Evolutionary conservation across 768 basidiomycete genomes (phyloP).

Genomic region (Leccinum aurantiacum): DNA sequence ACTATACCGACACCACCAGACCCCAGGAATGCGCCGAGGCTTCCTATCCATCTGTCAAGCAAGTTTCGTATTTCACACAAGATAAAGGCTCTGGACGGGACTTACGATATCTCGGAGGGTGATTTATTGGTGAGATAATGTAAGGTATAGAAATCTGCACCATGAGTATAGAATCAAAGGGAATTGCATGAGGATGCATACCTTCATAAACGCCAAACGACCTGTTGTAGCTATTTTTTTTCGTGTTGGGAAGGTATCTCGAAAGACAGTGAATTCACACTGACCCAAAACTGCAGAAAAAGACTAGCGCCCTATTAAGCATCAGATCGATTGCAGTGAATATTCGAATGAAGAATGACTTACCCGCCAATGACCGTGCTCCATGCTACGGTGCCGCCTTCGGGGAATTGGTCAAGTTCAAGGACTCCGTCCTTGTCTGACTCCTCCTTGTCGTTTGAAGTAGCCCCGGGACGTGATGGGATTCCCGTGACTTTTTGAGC

Average conservation of each 20-base stretch:
- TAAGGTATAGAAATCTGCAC: background rate
- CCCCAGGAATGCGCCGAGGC: background rate
- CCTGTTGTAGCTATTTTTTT: background rate
- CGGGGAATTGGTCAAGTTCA: background rate
- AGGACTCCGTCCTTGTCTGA: background rate
- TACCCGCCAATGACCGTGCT: background rate
- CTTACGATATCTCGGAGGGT: background rate
- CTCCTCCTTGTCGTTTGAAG: background rate
- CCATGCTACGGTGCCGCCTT: background rate
- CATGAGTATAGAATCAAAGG: background rate
- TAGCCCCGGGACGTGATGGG: background rate
- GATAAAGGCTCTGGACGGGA: background rate
- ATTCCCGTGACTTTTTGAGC: background rate
- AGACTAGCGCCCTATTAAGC: background rate
- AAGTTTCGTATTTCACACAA: background rate
- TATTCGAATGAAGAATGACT: background rate
- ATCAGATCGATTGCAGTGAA: background rate
- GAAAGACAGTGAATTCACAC: background rate
- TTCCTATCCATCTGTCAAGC: background rate
- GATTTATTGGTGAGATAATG: background rate
- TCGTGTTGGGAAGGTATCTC: background rate
- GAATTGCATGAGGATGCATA: background rate
- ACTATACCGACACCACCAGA: background rate
- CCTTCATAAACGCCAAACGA: background rate
- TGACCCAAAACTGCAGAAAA: background rate